These are phyloP conservation scores for Phycomyces nitens DNA, from an alignment of 192 early-diverging fungal species.

Conservation along the genomic window DNA sequence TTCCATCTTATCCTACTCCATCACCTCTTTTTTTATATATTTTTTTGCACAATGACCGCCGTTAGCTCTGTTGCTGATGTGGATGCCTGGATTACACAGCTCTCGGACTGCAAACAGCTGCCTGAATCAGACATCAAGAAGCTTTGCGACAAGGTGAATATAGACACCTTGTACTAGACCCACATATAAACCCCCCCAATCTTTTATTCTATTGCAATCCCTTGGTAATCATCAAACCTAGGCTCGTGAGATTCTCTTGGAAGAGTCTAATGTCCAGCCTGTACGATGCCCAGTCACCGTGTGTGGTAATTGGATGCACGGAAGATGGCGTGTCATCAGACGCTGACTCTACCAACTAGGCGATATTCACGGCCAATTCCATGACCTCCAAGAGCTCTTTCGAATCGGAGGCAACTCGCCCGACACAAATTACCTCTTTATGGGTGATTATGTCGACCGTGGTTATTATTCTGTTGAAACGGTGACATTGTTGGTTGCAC, in stretches of 20 bases:
- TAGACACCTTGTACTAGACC: too few species aligned
- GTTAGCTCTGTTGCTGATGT: conserved; percentile 77
- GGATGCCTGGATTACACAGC: conserved; percentile 87
- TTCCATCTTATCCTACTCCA: neutral
- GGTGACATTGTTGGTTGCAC: conserved; percentile 88
- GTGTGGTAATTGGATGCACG: conserved; percentile 57
- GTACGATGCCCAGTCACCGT: conserved; percentile 98
- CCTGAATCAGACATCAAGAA: conserved; percentile 91
- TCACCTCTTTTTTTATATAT: neutral
- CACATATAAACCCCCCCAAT: too few species aligned
- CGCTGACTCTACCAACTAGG: neutral
- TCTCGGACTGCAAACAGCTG: conserved; percentile 94
- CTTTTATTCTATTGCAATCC: neutral
- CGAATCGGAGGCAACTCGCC: conserved; percentile 95
- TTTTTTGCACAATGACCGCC: conserved; percentile 27
- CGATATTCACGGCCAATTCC: conserved; percentile 99
- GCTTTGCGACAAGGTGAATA: conserved; percentile 91
- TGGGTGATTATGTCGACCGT: conserved; percentile 99
- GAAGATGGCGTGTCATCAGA: neutral
- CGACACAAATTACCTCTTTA: conserved; percentile 97
- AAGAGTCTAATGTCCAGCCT: conserved; percentile 97
- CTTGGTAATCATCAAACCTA: conserved; percentile 38
- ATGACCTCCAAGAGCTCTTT: conserved; percentile 96
- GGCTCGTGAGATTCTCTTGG: conserved; percentile 94
- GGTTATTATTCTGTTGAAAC: conserved; percentile 99